phyloP scores from a whole-genome alignment of 139 green algal genomes.

The Tetratostichococcus sp. region DNA sequence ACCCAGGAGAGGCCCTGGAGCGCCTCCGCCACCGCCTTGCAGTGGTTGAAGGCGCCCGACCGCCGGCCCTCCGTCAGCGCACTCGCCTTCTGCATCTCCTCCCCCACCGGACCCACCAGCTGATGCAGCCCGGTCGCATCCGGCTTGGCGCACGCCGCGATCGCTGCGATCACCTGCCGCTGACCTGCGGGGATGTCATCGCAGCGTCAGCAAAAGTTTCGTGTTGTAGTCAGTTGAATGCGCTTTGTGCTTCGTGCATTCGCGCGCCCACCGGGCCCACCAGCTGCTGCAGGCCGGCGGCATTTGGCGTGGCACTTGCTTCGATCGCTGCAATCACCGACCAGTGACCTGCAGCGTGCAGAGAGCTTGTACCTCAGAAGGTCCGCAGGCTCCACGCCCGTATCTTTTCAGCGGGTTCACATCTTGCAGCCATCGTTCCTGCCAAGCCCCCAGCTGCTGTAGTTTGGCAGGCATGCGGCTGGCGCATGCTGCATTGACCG shows the following conservation, averaged over 20 bases:
- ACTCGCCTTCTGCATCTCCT: slow-evolving; percentile 51
- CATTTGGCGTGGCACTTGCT: background rate
- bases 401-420: too few species aligned
- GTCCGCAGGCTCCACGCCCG: too few species aligned
- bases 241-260: background rate
- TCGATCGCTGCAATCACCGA: background rate
- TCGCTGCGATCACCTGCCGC: too few species aligned
- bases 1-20: slow-evolving; percentile 76
- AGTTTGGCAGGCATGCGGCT: too few species aligned
- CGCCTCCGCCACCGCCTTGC: slow-evolving; percentile 70
- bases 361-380: background rate
- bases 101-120: slow-evolving; percentile 62
- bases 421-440: too few species aligned
- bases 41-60: slow-evolving; percentile 49
- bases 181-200: too few species aligned
- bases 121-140: slow-evolving; percentile 47
- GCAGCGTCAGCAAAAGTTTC: too few species aligned
- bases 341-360: background rate
- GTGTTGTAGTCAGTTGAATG: too few species aligned
- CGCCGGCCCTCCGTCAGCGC: slow-evolving; percentile 49
- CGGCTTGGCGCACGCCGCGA: slow-evolving; percentile 35
- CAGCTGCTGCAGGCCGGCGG: background rate
- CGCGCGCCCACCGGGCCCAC: background rate
- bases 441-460: too few species aligned
- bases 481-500: too few species aligned